Percentiles rank a stretch among this genome's conserved stretches.
Conservation (phyloP, 371 early-diverging fungal genomes). For the Basidiobolus meristosporus region DNA sequence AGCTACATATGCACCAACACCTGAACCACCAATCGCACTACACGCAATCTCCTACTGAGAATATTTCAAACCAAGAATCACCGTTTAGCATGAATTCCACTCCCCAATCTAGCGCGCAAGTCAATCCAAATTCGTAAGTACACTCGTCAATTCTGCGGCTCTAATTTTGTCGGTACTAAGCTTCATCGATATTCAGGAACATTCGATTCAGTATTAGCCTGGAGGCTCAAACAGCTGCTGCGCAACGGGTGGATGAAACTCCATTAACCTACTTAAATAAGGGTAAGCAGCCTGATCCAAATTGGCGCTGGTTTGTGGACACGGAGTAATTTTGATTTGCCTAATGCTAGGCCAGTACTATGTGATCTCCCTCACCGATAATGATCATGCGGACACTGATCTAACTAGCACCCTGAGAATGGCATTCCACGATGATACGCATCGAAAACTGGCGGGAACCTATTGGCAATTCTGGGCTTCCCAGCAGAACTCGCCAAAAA, state of each 20-base stretch:
- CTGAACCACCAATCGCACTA: no score
- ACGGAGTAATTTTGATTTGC: background rate
- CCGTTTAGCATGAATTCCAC: no score
- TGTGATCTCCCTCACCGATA: slow-evolving; percentile 22
- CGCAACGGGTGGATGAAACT: slow-evolving; percentile 23
- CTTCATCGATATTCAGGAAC: no score
- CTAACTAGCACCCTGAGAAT: slow-evolving; percentile 37
- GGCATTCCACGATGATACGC: slow-evolving; percentile 54
- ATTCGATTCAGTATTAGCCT: slow-evolving; percentile 9
- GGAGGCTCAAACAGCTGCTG: slow-evolving; percentile 29
- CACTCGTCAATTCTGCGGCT: no score
- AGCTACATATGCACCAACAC: no score
- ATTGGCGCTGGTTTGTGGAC: background rate
- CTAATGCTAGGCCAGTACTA: slow-evolving; percentile 28
- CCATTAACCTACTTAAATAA: slow-evolving; percentile 42
- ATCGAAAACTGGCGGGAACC: slow-evolving; percentile 38
- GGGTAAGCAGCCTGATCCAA: slow-evolving; percentile 7
- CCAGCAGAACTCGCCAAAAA: slow-evolving; percentile 38
- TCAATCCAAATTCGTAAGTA: no score
- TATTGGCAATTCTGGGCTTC: slow-evolving; percentile 62
- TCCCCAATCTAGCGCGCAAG: no score
- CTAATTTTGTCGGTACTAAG: no score
- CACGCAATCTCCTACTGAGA: no score
- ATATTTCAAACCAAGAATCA: no score
- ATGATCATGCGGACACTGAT: slow-evolving; percentile 15